A percentile compares a stretch with the other conserved stretches of the same genome.
Conservation (phyloP, 805 yeast species). For the Lachancea waltii region DNA sequence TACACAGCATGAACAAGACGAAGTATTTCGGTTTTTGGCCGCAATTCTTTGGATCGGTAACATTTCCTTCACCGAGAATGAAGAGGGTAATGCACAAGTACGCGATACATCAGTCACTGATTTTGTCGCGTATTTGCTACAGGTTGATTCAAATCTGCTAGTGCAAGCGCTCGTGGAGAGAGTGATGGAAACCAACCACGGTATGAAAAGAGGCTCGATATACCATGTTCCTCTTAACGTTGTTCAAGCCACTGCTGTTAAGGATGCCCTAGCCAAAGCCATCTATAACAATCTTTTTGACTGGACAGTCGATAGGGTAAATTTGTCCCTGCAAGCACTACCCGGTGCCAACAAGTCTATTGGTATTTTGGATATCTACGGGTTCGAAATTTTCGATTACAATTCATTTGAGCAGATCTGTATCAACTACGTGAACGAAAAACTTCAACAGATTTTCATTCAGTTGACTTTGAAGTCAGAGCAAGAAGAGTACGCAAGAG, state of each 20-base stretch:
- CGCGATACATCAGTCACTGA: constrained; percentile 87
- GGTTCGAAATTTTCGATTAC: constrained; percentile 92
- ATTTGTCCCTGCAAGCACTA: constrained; percentile 58
- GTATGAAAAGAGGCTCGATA: constrained; percentile 83
- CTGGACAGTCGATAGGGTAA: constrained; percentile 93
- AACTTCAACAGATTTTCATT: constrained; percentile 92
- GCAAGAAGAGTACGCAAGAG: constrained; percentile 95
- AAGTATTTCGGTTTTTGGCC: constrained; percentile 78
- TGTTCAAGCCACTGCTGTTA: constrained; percentile 90
- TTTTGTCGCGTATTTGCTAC: constrained; percentile 85
- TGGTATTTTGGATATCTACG: constrained; percentile 93
- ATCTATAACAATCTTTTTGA: constrained; percentile 88
- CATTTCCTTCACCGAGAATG: constrained; percentile 76
- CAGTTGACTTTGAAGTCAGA: constrained; percentile 93
- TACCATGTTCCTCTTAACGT: constrained; percentile 90
- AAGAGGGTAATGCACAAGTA: constrained; percentile 75
- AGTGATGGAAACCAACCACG: constrained; percentile 84
- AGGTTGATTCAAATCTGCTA: constrained; percentile 64
- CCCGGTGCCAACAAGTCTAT: constrained; percentile 59
- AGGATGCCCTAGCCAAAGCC: constrained; percentile 93
- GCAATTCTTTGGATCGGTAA: constrained; percentile 94
- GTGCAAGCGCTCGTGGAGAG: constrained; percentile 68
- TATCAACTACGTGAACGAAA: constrained; percentile 93
- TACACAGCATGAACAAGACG: constrained; percentile 76
- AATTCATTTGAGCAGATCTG: constrained; percentile 94